Percentiles rank a stretch among this genome's conserved stretches.
These are phyloP conservation scores for Lepiota brunneoincarnata DNA, from an alignment of 768 basidiomycete genomes.

Conservation along the genomic window DNA sequence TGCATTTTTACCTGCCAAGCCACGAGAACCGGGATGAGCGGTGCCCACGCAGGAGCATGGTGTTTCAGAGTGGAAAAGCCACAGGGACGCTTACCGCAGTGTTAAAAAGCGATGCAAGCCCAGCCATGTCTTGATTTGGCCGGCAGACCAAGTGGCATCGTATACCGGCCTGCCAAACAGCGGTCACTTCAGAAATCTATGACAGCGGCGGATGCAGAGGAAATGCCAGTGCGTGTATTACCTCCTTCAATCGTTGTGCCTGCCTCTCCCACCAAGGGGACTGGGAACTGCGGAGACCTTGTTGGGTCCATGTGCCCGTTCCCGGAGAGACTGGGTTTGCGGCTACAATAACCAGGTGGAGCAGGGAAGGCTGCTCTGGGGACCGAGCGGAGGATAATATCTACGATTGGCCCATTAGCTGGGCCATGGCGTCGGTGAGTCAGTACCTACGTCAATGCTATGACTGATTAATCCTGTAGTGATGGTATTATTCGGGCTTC, in stretches of 20 bases:
- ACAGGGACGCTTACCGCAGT: slow-evolving; percentile 34
- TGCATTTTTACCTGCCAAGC: slow-evolving; percentile 36
- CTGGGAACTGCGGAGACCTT: slow-evolving; percentile 1
- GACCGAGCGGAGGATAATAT: slow-evolving; percentile 8
- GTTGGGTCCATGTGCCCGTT: not conserved
- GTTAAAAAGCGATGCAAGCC: slow-evolving; percentile 46
- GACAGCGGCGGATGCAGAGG: slow-evolving; percentile 9
- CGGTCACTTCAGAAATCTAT: not conserved
- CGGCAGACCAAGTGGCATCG: slow-evolving; percentile 58
- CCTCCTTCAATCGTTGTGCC: slow-evolving; percentile 8
- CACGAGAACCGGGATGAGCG: slow-evolving; percentile 15
- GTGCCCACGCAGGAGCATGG: slow-evolving; percentile 7
- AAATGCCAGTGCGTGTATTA: slow-evolving; percentile 6
- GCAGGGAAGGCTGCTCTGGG: not conserved
- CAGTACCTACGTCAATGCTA: slow-evolving; percentile 43
- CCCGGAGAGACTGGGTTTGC: slow-evolving; percentile 1
- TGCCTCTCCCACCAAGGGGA: slow-evolving; percentile 10
- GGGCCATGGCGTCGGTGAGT: not conserved
- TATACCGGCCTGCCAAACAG: slow-evolving; percentile 42
- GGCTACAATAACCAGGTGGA: slow-evolving; percentile 14
- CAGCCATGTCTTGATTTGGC: slow-evolving; percentile 41
- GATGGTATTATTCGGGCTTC: slow-evolving; percentile 40
- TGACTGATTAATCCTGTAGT: slow-evolving; percentile 39
- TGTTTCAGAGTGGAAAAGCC: slow-evolving; percentile 8
- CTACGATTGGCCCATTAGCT: not conserved